Percentiles rank a stretch among this genome's conserved stretches.
Evolutionary conservation across 1,284 basidiomycete genomes (phyloP).

Genomic region (Mrakiaceae sp.): DNA sequence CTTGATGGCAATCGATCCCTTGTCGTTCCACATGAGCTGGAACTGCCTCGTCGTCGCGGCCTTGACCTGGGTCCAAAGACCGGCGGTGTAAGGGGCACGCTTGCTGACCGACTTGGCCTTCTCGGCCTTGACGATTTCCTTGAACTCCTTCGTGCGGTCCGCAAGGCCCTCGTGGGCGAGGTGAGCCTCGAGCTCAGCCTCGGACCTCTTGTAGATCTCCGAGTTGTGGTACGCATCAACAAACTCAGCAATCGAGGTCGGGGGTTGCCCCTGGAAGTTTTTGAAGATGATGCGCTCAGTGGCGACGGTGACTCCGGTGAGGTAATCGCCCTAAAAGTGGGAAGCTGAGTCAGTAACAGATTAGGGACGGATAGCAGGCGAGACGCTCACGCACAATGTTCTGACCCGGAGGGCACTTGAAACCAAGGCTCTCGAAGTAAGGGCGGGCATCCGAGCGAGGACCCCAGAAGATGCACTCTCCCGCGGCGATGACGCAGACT

Average conservation of each 20-base stretch:
- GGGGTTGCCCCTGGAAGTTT: slow-evolving; percentile 22
- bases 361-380: too few relatives aligned
- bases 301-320: slow-evolving; percentile 48
- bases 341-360: too few relatives aligned
- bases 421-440: slow-evolving; percentile 71
- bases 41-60: slow-evolving; percentile 28
- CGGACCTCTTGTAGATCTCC: slow-evolving; percentile 24
- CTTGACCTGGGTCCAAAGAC: slow-evolving; percentile 23
- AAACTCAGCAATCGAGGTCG: slow-evolving; percentile 52
- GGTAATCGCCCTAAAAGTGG: slow-evolving; percentile 43
- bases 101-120: slow-evolving; percentile 25
- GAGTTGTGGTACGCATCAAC: slow-evolving; percentile 24
- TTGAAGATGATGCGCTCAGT: slow-evolving; percentile 42
- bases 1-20: slow-evolving; percentile 26
- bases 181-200: slow-evolving; percentile 26
- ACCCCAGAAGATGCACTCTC: slow-evolving; percentile 71
- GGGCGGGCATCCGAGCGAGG: slow-evolving; percentile 55
- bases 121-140: slow-evolving; percentile 20
- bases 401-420: slow-evolving; percentile 36
- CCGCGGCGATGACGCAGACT: slow-evolving; percentile 62
- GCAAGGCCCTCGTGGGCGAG: slow-evolving; percentile 21
- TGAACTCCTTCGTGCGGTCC: slow-evolving; percentile 20
- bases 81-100: slow-evolving; percentile 19
- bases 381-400: slow-evolving; percentile 22
- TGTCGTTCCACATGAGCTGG: slow-evolving; percentile 32